Conservation (phyloP, 805 yeast genomes). For the Yamadazyma insecticola region DNA sequence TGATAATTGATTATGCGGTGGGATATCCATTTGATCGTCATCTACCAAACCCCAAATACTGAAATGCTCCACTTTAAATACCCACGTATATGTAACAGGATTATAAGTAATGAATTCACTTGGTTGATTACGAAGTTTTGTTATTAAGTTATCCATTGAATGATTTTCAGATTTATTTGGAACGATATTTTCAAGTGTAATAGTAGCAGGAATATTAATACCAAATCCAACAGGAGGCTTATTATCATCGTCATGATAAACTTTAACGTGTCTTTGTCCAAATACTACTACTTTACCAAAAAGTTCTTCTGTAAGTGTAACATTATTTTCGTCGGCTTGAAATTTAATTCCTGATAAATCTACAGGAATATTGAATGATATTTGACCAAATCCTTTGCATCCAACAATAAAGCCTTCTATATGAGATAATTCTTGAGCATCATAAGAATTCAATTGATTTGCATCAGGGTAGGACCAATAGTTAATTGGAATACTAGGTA, state of each 20-base stretch:
- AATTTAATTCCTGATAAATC: constrained; percentile 53
- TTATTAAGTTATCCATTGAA: constrained; percentile 37
- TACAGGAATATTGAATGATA: constrained; percentile 63
- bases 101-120: constrained; percentile 80
- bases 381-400: constrained; percentile 62
- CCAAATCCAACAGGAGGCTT: constrained; percentile 67
- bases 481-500: constrained; percentile 23
- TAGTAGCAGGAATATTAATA: constrained; percentile 71
- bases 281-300: constrained; percentile 35
- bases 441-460: constrained; percentile 38
- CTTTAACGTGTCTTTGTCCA: constrained; percentile 49
- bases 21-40: constrained; percentile 34
- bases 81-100: constrained; percentile 70
- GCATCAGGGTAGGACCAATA: constrained; percentile 75
- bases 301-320: constrained; percentile 38
- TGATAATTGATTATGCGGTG: neutral
- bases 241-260: constrained; percentile 49
- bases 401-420: constrained; percentile 67
- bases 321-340: constrained; percentile 27
- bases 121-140: constrained; percentile 43
- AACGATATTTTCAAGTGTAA: constrained; percentile 57
- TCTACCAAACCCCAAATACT: constrained; percentile 85
- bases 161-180: constrained; percentile 46
- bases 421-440: constrained; percentile 45
- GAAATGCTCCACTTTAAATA: constrained; percentile 83